Conservation (phyloP, 1,284 basidiomycete species). For the Puccinia coronata region DNA sequence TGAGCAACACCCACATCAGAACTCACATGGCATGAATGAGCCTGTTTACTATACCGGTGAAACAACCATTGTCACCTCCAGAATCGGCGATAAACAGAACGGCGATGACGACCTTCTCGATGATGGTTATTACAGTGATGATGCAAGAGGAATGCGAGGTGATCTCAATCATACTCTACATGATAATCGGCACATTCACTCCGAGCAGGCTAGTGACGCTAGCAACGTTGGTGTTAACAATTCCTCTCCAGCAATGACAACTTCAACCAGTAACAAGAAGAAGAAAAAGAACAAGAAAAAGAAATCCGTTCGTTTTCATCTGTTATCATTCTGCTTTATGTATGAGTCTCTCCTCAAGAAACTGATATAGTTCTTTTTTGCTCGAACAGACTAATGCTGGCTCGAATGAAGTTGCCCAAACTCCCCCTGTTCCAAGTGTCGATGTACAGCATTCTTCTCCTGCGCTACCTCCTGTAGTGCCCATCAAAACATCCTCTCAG, state of each 20-base stretch:
- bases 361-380: not conserved
- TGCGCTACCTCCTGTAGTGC: conserved; percentile 11
- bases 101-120: conserved; percentile 53
- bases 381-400: conserved; percentile 24
- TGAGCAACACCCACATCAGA: conserved; percentile 71
- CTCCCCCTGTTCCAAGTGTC: conserved; percentile 34
- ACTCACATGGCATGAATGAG: conserved; percentile 61
- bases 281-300: conserved; percentile 50
- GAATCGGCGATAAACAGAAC: conserved; percentile 57
- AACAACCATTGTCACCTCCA: conserved; percentile 49
- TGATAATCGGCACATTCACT: conserved; percentile 27
- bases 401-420: conserved; percentile 33
- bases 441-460: conserved; percentile 11
- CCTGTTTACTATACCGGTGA: conserved; percentile 51
- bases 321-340: not conserved
- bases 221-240: conserved; percentile 36
- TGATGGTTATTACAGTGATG: conserved; percentile 61
- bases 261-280: conserved; percentile 36
- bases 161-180: conserved; percentile 25
- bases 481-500: conserved; percentile 27
- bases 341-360: not conserved
- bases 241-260: conserved; percentile 26
- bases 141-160: conserved; percentile 52
- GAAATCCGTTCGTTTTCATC: conserved; percentile 37
- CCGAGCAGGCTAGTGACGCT: conserved; percentile 39